Percentiles rank a stretch among this genome's conserved stretches.
These are phyloP conservation scores for Arabis alpina DNA, from an alignment of 345 rosid genomes.

Conservation along the genomic window DNA sequence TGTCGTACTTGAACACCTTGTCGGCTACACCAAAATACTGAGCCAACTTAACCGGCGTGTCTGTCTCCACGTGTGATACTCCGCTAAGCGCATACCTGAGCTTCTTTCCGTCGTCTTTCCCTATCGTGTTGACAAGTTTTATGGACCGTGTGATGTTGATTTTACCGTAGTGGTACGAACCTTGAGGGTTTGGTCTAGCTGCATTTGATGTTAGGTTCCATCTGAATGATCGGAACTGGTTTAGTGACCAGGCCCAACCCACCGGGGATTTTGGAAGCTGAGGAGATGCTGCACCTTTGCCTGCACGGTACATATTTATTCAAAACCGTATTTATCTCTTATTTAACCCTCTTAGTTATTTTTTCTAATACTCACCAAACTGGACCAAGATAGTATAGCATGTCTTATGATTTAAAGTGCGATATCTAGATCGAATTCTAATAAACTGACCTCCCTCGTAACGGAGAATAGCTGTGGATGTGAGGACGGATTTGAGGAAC, in stretches of 20 bases:
- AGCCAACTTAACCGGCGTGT: constrained; percentile 59
- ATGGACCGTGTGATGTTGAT: constrained; percentile 62
- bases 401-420: no score
- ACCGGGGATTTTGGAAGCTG: constrained; percentile 50
- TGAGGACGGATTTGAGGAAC: constrained; percentile 60
- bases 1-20: constrained; percentile 55
- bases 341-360: no score
- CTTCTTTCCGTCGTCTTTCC: constrained; percentile 41
- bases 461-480: constrained; percentile 62
- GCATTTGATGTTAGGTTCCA: constrained; percentile 82
- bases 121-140: constrained; percentile 49
- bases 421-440: no score
- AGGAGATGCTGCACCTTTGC: constrained; percentile 49
- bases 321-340: no score
- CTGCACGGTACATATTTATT: background rate
- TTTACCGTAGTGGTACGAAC: constrained; percentile 75
- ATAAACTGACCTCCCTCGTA: constrained; percentile 31
- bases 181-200: constrained; percentile 89
- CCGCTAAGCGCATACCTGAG: constrained; percentile 61
- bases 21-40: constrained; percentile 52
- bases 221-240: constrained; percentile 73
- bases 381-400: no score
- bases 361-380: no score
- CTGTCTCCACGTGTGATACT: constrained; percentile 52
- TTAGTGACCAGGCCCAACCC: constrained; percentile 76